A percentile compares a stretch with the other conserved stretches of the same genome.
Evolutionary conservation across 2,329 filamentous ascomycete genomes (phyloP).

Genomic region (Fusarium albosuccineum): DNA sequence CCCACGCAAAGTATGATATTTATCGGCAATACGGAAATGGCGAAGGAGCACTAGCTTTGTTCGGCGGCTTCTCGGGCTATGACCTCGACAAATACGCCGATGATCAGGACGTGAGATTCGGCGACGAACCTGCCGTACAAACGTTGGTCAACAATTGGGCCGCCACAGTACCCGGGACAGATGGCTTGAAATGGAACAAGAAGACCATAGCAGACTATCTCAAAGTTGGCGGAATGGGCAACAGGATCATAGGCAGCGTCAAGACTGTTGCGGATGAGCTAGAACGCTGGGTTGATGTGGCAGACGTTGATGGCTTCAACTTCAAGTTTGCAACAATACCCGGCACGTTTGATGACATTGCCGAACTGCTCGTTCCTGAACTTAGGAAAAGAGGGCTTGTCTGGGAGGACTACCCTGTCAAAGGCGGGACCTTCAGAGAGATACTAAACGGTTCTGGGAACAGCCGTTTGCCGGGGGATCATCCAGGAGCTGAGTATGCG

Average conservation of each 20-base stretch:
- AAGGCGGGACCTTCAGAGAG: too few relatives aligned
- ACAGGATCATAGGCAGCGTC: constrained; percentile 3
- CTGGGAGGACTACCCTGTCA: too few relatives aligned
- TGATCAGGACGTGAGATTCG: neutral
- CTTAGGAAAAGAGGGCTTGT: neutral
- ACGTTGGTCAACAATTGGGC: neutral
- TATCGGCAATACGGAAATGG: constrained; percentile 1
- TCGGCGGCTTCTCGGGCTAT: constrained; percentile 6
- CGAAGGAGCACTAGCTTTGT: neutral
- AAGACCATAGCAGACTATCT: neutral
- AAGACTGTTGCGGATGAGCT: constrained; percentile 14
- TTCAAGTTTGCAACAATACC: constrained; percentile 52
- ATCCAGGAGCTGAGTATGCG: too few relatives aligned
- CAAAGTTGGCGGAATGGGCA: neutral
- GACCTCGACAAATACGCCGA: constrained; percentile 1
- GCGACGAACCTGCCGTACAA: neutral
- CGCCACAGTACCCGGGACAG: neutral
- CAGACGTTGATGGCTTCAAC: constrained; percentile 27
- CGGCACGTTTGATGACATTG: constrained; percentile 16
- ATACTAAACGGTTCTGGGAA: too few relatives aligned
- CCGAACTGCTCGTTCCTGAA: constrained; percentile 22
- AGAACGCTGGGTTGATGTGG: constrained; percentile 14
- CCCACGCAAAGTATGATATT: constrained; percentile 3
- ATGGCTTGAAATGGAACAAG: neutral
- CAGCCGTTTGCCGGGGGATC: too few relatives aligned